Base-by-base conservation (phyloP, 192 early-diverging fungal species). In the Backusella tuberculispora region DNA sequence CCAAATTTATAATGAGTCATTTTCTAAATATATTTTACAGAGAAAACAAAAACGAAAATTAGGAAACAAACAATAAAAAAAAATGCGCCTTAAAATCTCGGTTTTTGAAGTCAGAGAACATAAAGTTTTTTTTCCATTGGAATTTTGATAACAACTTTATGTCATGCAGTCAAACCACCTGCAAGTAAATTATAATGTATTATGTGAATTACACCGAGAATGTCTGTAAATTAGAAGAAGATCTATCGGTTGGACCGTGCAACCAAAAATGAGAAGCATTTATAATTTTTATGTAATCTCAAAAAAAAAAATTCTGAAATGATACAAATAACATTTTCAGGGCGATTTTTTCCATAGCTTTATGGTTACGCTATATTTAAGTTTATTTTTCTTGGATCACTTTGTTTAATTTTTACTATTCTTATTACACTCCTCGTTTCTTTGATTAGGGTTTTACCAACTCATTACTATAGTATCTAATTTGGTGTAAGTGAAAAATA, bases 1-100 rank as follows among this genome's bases (percentile, higher is more conserved):
- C 95, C 97, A 85, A 97, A 97, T 10, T 63, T 60, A 44, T 77
- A 65, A 15, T 40, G 38, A n/a, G 64, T 38, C 64, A 66, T 66
- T 12, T 43, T 10, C 10, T 9, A 9, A 6, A 13, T 66, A 17
- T 66, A 17, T 40, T 38, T 34, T 38, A 66, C 5, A 66, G 6
- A 66, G 5, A 76, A 60, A 12, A 26, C 3, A 60, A 60, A 60
- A 50, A 19, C 2, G 24, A 60, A 14, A 19, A 6, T 21, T 3
- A 50, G 19, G 10, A 21, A 21, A 53, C 12, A 46, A 14, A 14
- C 4, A 46, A 46, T 14, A 46, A 12, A 46, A 46, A 45, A 45
- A 12, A 46, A 34, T 2, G 29, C 29, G 29, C 46, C 9, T 17
- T 47, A 19, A 60, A 66, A 66, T 34, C 7, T 12, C 64, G 34